A percentile compares a stretch with the other conserved stretches of the same genome.
These are phyloP conservation scores for Lecanoromycetidae sp. DNA, from an alignment of 2,329 filamentous ascomycete species.

Conservation along the genomic window DNA sequence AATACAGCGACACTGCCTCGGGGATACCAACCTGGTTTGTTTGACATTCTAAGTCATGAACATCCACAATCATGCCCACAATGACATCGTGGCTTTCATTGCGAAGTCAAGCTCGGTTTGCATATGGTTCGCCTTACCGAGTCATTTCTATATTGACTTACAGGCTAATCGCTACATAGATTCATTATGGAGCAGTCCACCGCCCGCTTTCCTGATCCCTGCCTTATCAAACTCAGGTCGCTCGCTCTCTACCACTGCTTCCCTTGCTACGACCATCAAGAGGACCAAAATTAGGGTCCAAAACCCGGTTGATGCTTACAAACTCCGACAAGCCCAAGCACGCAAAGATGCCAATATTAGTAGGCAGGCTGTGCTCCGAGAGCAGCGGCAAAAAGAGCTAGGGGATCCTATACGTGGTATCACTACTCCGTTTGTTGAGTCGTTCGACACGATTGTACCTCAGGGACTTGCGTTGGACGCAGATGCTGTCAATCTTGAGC, in stretches of 20 bases:
- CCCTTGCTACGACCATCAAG: constrained; percentile 49
- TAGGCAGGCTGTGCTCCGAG: constrained; percentile 56
- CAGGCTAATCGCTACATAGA: constrained; percentile 7
- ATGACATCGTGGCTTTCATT: constrained; percentile 6
- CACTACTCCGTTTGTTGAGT: constrained; percentile 70
- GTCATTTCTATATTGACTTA: too few species aligned
- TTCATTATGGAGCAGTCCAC: constrained; percentile 17
- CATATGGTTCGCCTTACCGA: too few species aligned
- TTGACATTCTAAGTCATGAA: too few species aligned
- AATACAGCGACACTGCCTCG: too few species aligned
- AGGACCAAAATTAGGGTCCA: constrained; percentile 52
- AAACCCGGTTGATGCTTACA: constrained; percentile 61
- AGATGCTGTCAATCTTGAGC: constrained; percentile 5
- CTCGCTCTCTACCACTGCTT: constrained; percentile 38
- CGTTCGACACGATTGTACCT: constrained; percentile 53
- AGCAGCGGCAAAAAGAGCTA: constrained; percentile 50
- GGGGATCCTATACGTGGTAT: constrained; percentile 73
- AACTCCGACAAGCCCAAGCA: constrained; percentile 66
- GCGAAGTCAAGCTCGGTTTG: not conserved
- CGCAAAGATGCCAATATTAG: constrained; percentile 73
- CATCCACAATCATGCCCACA: not conserved
- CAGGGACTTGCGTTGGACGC: constrained; percentile 18
- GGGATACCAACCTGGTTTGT: too few species aligned
- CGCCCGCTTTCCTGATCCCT: constrained; percentile 29
- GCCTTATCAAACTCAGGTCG: constrained; percentile 35